phyloP scores from a whole-genome alignment of 495 filamentous ascomycete species.

The Trichoderma erinaceum region DNA sequence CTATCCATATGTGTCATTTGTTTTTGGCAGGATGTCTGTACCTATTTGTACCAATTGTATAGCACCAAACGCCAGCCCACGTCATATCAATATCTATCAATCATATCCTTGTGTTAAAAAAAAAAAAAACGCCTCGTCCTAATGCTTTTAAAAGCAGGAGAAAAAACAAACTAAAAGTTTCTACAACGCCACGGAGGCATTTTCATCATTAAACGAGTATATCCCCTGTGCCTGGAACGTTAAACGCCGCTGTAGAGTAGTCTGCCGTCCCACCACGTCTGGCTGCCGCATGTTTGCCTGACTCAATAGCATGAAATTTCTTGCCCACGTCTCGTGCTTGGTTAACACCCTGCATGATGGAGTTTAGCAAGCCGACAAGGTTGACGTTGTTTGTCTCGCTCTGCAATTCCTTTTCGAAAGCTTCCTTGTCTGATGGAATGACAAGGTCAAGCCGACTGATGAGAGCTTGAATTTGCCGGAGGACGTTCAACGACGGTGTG shows the following conservation, averaged over 20 bases:
- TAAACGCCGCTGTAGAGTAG: conserved; percentile 16
- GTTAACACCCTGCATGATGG: conserved; percentile 59
- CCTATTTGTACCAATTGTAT: not conserved
- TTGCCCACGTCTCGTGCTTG: conserved; percentile 63
- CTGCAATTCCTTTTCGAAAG: conserved; percentile 52
- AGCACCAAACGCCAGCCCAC: not conserved
- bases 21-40: not conserved
- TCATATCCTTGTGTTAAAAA: not conserved
- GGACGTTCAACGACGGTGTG: conserved; percentile 54
- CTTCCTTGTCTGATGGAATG: conserved; percentile 45
- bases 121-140: not conserved
- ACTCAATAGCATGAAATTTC: conserved; percentile 61
- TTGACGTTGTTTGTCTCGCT: conserved; percentile 73
- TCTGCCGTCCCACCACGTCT: not conserved
- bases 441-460: conserved; percentile 57
- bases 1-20: not conserved
- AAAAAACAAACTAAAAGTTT: not conserved
- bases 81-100: conserved; percentile 15
- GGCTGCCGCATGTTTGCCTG: conserved; percentile 25
- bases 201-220: conserved; percentile 19
- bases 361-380: conserved; percentile 63
- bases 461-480: conserved; percentile 60
- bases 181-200: not conserved
- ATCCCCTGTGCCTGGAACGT: conserved; percentile 21
- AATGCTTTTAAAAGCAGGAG: not conserved